Evolutionary conservation across 1,284 basidiomycete species (phyloP).

Genomic region (Macrocystidia cucumis): DNA sequence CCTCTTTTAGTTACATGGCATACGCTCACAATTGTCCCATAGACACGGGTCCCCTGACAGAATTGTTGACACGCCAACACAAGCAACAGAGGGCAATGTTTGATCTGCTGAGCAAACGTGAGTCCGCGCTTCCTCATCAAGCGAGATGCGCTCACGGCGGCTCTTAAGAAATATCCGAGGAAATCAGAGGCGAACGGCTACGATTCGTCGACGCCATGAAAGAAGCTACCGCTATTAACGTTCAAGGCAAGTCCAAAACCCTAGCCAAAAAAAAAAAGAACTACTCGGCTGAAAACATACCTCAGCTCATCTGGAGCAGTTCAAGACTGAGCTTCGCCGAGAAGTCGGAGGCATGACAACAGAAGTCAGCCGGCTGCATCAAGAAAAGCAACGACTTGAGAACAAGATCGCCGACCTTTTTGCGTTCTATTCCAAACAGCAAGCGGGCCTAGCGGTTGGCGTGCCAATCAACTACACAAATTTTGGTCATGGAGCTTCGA

Average conservation of each 20-base stretch:
- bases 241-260: constrained; percentile 48
- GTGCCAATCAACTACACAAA: too few relatives aligned
- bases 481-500: too few relatives aligned
- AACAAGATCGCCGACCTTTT: constrained; percentile 69
- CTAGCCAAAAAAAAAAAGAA: too few relatives aligned
- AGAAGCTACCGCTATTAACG: constrained; percentile 80
- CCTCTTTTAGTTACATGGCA: too few relatives aligned
- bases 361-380: constrained; percentile 66
- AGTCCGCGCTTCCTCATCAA: too few relatives aligned
- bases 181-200: constrained; percentile 78
- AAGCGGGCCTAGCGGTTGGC: constrained; percentile 28
- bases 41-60: too few relatives aligned
- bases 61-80: too few relatives aligned
- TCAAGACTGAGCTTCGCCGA: constrained; percentile 70
- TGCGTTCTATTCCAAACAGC: constrained; percentile 66
- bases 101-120: too few relatives aligned
- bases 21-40: too few relatives aligned
- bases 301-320: constrained; percentile 75
- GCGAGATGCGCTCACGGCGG: too few relatives aligned
- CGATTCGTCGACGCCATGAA: constrained; percentile 89
- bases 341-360: constrained; percentile 70
- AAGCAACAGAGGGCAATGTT: too few relatives aligned
- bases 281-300: background rate
- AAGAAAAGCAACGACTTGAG: constrained; percentile 66
- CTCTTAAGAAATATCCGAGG: constrained; percentile 60